Base-by-base conservation (phyloP, 768 basidiomycete genomes). In the Tricholoma sp. region DNA sequence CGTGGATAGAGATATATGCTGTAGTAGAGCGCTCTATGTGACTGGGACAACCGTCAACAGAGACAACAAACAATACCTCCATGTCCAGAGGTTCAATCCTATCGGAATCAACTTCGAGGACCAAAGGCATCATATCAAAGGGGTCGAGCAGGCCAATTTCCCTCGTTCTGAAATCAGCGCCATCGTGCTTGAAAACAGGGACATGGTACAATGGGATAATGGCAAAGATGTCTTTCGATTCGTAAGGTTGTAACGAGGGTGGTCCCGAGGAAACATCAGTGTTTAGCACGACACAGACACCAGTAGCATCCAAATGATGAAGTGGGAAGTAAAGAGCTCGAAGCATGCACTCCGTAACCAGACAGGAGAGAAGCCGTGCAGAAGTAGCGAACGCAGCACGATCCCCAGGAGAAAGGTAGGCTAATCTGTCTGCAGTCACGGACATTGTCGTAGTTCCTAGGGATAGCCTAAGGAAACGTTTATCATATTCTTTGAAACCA, bases 261-360 rank as follows among this genome's bases (percentile, higher is more conserved):
- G 68, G 50, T n/a, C 61, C 59, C 17, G 65, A 59, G 8, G 67
- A 66, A 32, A 65, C 63, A n/a, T 66, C 62, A 20, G 64, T 66
- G 18, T 64, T 70, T 1, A 82, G 66, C 20, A 83, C 60, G 51
- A 78, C 68, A 36, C 71, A 74, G n/a, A n/a, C n/a, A 0, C 80
- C 81, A 29, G 66, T 66, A 5, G 69, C 66, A 47, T 70, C 67
- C 2, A 71, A 61, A 1, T 64, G 67, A 13, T 64, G n/a, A n/a
- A n/a, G n/a, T n/a, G n/a, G n/a, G 58, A 76, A 63, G 61, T 79
- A 84, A 36, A 80, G 64, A 2, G 80, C 80, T 8, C 69, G 70
- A 11, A 77, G 72, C 9, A 83, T 70, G 6, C 81, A 81, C 65
- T 83, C 82, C 1, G 82, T 81, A 53, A 83, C 80, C 6, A 84